Percentiles rank a stretch among this genome's conserved stretches.
phyloP scores from a whole-genome alignment of 164 flowering plant species.

The Santalum album region DNA sequence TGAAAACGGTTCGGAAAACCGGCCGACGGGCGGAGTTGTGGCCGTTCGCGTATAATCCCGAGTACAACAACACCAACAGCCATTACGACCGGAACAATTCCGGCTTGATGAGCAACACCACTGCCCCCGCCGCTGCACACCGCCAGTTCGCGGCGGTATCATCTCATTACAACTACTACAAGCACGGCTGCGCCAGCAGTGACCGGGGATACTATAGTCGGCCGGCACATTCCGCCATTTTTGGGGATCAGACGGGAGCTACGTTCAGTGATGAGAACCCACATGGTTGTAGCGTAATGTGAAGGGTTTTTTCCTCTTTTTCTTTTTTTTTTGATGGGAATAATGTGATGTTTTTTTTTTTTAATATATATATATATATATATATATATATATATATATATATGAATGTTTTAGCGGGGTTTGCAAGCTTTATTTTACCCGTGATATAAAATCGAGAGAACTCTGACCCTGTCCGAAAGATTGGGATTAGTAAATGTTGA shows the following conservation, averaged over 20 bases:
- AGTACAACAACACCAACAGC: background rate
- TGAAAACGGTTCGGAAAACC: background rate
- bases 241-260: background rate
- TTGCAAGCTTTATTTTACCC: too few species aligned
- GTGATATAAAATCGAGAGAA: too few species aligned
- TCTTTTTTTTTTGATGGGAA: too few species aligned
- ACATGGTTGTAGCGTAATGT: background rate
- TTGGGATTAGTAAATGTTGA: too few species aligned
- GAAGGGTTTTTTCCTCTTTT: too few species aligned
- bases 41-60: background rate
- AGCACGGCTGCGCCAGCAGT: background rate
- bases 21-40: background rate
- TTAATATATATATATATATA: too few species aligned
- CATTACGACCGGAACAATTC: background rate
- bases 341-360: too few species aligned
- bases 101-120: too few species aligned
- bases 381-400: too few species aligned
- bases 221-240: background rate
- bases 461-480: too few species aligned
- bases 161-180: background rate
- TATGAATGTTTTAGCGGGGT: too few species aligned
- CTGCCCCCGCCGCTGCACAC: too few species aligned
- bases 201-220: background rate
- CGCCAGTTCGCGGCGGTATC: background rate
- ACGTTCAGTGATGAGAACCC: background rate